Percentiles rank a stretch among this genome's conserved stretches.
Conservation (phyloP, 1,139 yeast genomes). For the Taiozyma sp. region DNA sequence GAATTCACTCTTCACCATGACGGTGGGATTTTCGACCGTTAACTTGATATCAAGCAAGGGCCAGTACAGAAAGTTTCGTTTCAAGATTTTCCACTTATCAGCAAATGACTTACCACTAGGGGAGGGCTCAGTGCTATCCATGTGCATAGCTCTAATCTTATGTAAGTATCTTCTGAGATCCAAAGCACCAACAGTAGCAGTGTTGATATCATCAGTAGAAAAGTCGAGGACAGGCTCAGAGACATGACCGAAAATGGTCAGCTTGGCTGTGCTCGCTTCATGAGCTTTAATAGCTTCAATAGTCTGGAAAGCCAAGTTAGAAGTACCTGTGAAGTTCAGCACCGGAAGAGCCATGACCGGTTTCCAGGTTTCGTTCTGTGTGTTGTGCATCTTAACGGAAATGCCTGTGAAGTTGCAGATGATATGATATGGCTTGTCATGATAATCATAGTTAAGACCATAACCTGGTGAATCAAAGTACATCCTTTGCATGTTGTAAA, state of each 20-base stretch:
- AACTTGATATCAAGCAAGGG: constrained; percentile 19
- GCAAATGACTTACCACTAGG: neutral
- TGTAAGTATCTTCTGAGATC: constrained; percentile 5
- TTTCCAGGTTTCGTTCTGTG: constrained; percentile 7
- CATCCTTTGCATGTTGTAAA: constrained; percentile 25
- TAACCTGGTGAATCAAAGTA: constrained; percentile 47
- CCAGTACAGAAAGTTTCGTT: constrained; percentile 14
- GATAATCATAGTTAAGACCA: constrained; percentile 47
- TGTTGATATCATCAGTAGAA: constrained; percentile 21
- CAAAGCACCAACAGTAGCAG: constrained; percentile 15
- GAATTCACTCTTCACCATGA: constrained; percentile 18
- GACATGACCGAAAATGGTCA: constrained; percentile 46
- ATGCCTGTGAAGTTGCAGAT: constrained; percentile 27
- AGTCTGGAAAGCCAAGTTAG: constrained; percentile 45
- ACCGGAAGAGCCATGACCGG: constrained; percentile 20
- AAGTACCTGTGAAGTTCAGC: constrained; percentile 44
- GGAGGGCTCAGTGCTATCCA: neutral
- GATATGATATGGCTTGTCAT: constrained; percentile 51
- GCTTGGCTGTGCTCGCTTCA: constrained; percentile 37
- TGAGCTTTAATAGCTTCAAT: constrained; percentile 33
- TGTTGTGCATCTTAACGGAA: constrained; percentile 14
- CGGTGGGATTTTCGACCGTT: constrained; percentile 21
- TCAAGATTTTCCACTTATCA: constrained; percentile 7
- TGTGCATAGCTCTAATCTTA: neutral
- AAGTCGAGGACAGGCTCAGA: constrained; percentile 39